A percentile compares a stretch with the other conserved stretches of the same genome.
These are phyloP conservation scores for Carex littledalei DNA, from an alignment of 176 grass and related monocot genomes.

Conservation along the genomic window DNA sequence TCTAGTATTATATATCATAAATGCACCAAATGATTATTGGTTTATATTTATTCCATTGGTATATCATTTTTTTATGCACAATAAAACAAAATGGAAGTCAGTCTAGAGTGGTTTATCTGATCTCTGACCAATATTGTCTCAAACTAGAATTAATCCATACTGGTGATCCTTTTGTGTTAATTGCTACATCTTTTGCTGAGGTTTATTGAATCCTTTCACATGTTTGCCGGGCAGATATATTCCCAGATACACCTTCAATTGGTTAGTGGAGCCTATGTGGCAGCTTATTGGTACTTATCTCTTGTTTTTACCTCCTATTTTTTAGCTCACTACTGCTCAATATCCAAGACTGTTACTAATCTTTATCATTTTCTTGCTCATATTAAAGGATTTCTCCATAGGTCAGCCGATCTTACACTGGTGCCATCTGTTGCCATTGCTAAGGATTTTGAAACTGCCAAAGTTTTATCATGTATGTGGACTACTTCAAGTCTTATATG, in stretches of 20 bases:
- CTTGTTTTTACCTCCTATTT: slow-evolving; percentile 11
- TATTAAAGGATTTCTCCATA: slow-evolving; percentile 77
- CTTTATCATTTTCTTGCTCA: slow-evolving; percentile 15
- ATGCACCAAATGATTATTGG: neutral
- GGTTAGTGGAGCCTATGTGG: slow-evolving; percentile 95
- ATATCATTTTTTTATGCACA: neutral
- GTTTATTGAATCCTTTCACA: slow-evolving; percentile 23
- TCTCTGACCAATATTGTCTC: neutral
- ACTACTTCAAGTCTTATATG: slow-evolving; percentile 9
- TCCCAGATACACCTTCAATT: slow-evolving; percentile 89
- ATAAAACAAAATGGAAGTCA: neutral
- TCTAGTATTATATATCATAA: neutral
- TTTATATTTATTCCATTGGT: neutral
- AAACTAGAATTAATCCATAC: neutral
- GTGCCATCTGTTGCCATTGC: slow-evolving; percentile 82
- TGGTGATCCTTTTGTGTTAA: neutral
- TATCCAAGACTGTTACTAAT: neutral
- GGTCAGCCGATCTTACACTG: slow-evolving; percentile 84
- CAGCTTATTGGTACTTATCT: slow-evolving; percentile 65
- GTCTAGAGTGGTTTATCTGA: neutral
- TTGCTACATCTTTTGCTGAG: neutral
- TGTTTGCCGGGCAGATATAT: slow-evolving; percentile 58
- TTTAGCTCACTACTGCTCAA: neutral
- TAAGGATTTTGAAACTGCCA: slow-evolving; percentile 76
- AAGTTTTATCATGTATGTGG: slow-evolving; percentile 69